Evolutionary conservation across 179 eudicot genomes (phyloP), one percentile per base, ranked within the genome.

Genomic region (Beta lomatogona): DNA sequence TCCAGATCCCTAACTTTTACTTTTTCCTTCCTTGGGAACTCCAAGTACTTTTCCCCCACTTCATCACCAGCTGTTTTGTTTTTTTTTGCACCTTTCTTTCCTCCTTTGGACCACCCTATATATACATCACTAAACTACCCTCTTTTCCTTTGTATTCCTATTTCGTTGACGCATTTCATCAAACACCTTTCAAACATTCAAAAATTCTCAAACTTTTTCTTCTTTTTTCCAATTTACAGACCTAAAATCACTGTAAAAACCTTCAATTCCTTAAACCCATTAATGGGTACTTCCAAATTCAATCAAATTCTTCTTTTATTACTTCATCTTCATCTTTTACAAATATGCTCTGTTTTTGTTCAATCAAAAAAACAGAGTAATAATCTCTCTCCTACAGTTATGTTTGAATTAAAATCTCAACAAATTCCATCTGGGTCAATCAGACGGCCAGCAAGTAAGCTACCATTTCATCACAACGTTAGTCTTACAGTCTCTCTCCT

Each of bases 391-490:
- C 53, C 72, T 61, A 52, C 90, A 4, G 16, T 89, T 8, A 75
- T 94, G 28, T 83, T 93, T 1, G 86, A 89, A 1, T 91, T 94
- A 59, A 85, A 84, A 75, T 73, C 91, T 16, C 74, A 82, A 61
- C 66, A 78, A 77, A 86, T 89, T 12, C 79, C 86, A 46, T 25
- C 85, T 12, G 81, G 83, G 58, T 85, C 87, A 4, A 65, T 77
- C 53, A 80, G 78, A 31, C 77, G 75, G 48, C 86, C 91, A 58
- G 83, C 92, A 9, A 88, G 80, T 80, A 89, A 87, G 87, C 91
- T 94, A 11, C 87, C 93, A 11, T 94, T 94, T 75, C 92, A 85
- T 85, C 98, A 92, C 73, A 93, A 94, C 73, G 92, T 94, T 10
- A 87, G 97, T 16, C 86, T 94, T 12, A 93, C 93, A 0, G 91